Conservation (phyloP, 331 rosid species). For the Malus hybrid region DNA sequence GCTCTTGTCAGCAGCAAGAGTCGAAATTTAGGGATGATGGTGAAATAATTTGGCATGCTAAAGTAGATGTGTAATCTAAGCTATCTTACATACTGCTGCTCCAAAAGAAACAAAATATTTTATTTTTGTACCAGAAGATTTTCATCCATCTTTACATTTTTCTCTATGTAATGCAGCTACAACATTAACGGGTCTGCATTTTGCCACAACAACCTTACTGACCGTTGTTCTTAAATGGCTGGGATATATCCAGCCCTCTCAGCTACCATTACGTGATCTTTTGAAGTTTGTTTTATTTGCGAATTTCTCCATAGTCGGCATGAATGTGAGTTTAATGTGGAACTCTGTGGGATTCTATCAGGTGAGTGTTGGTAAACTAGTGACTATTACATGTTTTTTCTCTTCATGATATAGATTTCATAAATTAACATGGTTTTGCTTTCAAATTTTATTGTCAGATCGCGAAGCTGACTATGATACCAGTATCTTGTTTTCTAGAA, state of each 20-base stretch:
- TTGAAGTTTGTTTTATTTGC: conserved; percentile 82
- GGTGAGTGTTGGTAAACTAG: conserved; percentile 33
- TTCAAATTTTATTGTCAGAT: conserved; percentile 47
- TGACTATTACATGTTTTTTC: neutral
- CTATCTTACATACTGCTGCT: neutral
- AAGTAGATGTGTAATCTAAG: neutral
- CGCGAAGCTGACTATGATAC: conserved; percentile 96
- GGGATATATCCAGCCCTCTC: conserved; percentile 72
- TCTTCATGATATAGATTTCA: neutral
- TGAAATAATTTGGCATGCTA: neutral
- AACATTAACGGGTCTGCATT: conserved; percentile 87
- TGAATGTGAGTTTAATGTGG: conserved; percentile 98
- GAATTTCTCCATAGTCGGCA: conserved; percentile 88
- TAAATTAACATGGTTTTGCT: neutral
- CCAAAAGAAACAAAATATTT: neutral
- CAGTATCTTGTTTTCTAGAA: conserved; percentile 89
- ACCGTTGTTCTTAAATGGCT: conserved; percentile 62
- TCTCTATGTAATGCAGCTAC: conserved; percentile 59
- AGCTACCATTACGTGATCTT: conserved; percentile 69
- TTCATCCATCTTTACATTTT: conserved; percentile 14
- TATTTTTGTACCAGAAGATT: neutral
- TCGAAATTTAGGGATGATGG: neutral
- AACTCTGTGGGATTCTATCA: conserved; percentile 98
- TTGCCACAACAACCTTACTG: conserved; percentile 80
- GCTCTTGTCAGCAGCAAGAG: neutral